phyloP scores from a whole-genome alignment of 176 grass and related monocot genomes.

The Thalia dealbata region DNA sequence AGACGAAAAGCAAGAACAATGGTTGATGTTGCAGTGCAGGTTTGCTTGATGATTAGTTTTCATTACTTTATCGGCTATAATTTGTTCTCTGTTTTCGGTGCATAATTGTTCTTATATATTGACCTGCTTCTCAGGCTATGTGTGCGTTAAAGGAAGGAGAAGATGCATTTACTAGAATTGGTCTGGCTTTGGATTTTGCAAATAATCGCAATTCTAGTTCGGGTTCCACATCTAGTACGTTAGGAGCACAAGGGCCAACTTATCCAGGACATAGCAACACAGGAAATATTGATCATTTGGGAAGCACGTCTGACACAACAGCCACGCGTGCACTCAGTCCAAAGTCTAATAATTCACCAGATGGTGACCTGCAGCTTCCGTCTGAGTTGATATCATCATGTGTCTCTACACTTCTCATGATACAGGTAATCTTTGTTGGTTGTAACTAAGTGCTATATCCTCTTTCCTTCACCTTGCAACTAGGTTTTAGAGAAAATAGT shows the following conservation, averaged over 20 bases:
- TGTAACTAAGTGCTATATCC: neutral
- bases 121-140: conserved; percentile 48
- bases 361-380: conserved; percentile 41
- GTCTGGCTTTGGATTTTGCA: conserved; percentile 58
- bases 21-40: conserved; percentile 93
- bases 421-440: conserved; percentile 50
- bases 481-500: neutral
- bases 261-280: conserved; percentile 60
- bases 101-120: neutral
- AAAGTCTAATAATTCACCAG: conserved; percentile 30
- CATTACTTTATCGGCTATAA: neutral
- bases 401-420: conserved; percentile 78
- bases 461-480: neutral
- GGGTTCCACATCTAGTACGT: conserved; percentile 37
- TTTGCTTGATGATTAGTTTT: conserved; percentile 10
- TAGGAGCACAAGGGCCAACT: conserved; percentile 55
- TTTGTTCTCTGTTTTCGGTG: neutral
- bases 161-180: conserved; percentile 59
- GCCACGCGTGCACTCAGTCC: conserved; percentile 23
- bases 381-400: conserved; percentile 75
- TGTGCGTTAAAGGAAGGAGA: conserved; percentile 65
- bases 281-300: conserved; percentile 39
- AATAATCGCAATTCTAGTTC: conserved; percentile 41
- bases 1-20: conserved; percentile 70
- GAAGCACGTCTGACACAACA: conserved; percentile 23